Conservation (phyloP, 371 early-diverging fungal genomes). For the Dinochytrium kinnereticum region DNA sequence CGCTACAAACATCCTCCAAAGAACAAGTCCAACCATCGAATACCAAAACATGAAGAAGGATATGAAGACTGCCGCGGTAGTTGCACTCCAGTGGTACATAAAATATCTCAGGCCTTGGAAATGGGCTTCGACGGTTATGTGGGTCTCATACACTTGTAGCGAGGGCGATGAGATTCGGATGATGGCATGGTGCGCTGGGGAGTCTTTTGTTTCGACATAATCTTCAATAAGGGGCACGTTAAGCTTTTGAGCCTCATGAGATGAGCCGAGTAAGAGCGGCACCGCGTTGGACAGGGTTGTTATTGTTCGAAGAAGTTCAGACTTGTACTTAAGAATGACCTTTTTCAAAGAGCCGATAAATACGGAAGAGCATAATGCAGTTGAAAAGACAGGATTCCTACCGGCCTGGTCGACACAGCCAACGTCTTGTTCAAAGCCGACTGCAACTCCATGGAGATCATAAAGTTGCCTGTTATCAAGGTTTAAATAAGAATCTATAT, state of each 20-base stretch:
- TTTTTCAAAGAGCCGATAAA: too few species aligned
- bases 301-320: constrained; percentile 66
- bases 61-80: constrained; percentile 77
- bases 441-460: constrained; percentile 74
- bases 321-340: constrained; percentile 78
- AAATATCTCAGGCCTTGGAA: constrained; percentile 83
- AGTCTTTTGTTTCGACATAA: constrained; percentile 64
- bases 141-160: constrained; percentile 76
- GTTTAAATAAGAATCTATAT: constrained; percentile 1
- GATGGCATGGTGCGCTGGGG: constrained; percentile 68
- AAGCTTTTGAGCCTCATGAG: constrained; percentile 73
- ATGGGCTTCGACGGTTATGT: constrained; percentile 75
- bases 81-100: constrained; percentile 82
- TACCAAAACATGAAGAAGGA: constrained; percentile 79
- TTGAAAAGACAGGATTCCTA: constrained; percentile 43
- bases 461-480: constrained; percentile 68
- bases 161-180: constrained; percentile 66
- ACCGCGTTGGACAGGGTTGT: constrained; percentile 67
- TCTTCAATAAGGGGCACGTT: constrained; percentile 72
- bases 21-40: constrained; percentile 63
- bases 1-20: constrained; percentile 40
- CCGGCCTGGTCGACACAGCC: constrained; percentile 69
- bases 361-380: not conserved
- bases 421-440: constrained; percentile 54
- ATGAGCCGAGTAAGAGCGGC: constrained; percentile 69